Evolutionary conservation across 495 filamentous ascomycete species (phyloP).

Genomic region (Penicillium salamii): DNA sequence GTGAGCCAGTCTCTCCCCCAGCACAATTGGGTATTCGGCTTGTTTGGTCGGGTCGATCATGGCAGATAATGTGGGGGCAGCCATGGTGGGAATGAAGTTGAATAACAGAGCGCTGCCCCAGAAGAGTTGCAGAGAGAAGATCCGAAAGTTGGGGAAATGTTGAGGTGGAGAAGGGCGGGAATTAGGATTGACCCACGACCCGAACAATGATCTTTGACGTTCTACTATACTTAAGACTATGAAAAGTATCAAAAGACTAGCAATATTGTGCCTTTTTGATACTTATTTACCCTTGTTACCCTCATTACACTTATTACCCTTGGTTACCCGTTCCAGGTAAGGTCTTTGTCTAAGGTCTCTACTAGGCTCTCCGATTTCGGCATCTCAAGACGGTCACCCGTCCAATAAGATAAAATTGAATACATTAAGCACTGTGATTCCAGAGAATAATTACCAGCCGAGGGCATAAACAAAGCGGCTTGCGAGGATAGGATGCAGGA

Average conservation of each 20-base stretch:
- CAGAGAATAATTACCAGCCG: slow-evolving; percentile 4
- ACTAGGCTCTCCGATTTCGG: slow-evolving; percentile 7
- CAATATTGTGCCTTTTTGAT: no score
- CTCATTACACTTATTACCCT: no score
- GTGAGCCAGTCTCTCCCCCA: slow-evolving; percentile 39
- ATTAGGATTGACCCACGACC: slow-evolving; percentile 1
- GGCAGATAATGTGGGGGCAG: slow-evolving; percentile 35
- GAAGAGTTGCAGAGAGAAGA: no score
- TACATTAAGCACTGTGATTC: slow-evolving; percentile 2
- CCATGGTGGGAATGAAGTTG: slow-evolving; percentile 22
- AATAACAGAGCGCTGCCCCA: no score
- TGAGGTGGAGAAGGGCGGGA: not conserved
- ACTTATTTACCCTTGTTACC: no score
- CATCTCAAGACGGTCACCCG: not conserved
- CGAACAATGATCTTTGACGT: no score
- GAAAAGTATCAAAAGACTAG: no score
- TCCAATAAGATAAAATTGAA: not conserved
- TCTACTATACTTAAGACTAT: no score
- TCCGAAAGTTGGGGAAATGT: slow-evolving; percentile 9
- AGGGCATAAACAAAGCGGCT: slow-evolving; percentile 14
- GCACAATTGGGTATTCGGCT: slow-evolving; percentile 46
- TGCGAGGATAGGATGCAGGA: slow-evolving; percentile 27
- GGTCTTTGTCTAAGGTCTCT: no score
- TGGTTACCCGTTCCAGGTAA: no score
- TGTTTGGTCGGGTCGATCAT: slow-evolving; percentile 51